Evolutionary conservation across 306 rosid species (phyloP).

Genomic region (Quercus glauca): DNA sequence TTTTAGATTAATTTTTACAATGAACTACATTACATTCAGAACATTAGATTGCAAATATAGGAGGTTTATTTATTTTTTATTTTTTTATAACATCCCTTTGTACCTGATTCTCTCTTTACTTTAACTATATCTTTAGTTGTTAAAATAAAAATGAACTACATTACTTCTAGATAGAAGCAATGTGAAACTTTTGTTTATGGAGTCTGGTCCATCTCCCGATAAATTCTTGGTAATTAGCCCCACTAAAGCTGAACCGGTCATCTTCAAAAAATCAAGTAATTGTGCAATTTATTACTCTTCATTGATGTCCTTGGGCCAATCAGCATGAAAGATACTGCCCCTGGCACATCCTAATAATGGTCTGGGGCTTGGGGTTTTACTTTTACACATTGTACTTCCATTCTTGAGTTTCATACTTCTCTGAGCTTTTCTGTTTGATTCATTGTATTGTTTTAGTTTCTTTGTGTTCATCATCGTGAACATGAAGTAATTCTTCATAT

Average conservation of each 20-base stretch:
- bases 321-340: conserved; percentile 1
- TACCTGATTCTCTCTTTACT: background rate
- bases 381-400: too few species aligned
- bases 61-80: too few species aligned
- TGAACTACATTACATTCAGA: background rate
- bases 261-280: background rate
- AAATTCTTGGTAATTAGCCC: background rate
- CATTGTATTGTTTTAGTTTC: too few species aligned
- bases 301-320: background rate
- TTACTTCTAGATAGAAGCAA: background rate
- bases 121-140: background rate
- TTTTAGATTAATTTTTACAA: background rate
- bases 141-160: background rate
- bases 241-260: background rate
- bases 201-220: background rate
- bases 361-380: too few species aligned
- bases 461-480: too few species aligned
- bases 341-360: background rate
- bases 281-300: background rate
- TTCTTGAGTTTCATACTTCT: too few species aligned
- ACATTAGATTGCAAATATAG: background rate
- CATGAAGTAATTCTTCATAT: too few species aligned
- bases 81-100: background rate
- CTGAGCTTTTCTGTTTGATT: too few species aligned
- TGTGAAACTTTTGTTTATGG: background rate